Evolutionary conservation across 2,329 filamentous ascomycete genomes (phyloP), one percentile per base, ranked within the genome.

Genomic region (Fusarium vanettenii): DNA sequence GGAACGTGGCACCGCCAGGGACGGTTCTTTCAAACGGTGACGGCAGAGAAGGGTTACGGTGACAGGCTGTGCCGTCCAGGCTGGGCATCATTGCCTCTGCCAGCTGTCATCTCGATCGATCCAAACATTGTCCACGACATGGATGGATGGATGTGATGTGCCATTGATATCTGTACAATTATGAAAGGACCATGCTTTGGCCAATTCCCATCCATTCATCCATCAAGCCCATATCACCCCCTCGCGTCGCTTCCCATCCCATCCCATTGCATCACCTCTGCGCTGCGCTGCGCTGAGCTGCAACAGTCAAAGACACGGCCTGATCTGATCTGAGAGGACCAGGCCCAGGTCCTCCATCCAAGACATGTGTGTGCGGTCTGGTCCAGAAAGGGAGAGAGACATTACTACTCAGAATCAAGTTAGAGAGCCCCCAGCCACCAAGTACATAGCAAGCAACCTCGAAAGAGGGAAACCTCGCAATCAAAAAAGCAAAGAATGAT

Each of bases 1-100:
- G 48, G 67, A 77, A 78, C 76, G 76, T 78, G 76, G 76, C 76
- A 77, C 71, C 69, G 67, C 67, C 68, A 76, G 72, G 64, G 69
- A 67, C 67, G 64, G 63, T 60, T 52, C 59, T 31, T 13, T n/a
- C 48, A 52, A 52, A 52, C 48, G 48, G 48, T 52, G 48, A 52
- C 48, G 48, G 48, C 14, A 18, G 22, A 27, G 8, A 50, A 27
- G 22, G 39, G 25, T 50, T 50, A 50, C 45, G 45, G 45, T 50
- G 45, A 50, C 41, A 50, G 45, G 45, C 45, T 27, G 22, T 43
- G 11, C 39, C 39, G n/a, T 43, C 14, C 7, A 50, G 10, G 45
- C 45, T 50, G 25, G 45, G 45, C 45, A 50, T 50, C 45, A 50
- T 27, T 50, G 22, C 45, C 45, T 50, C 45, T 50, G 45, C 25